Base-by-base conservation (phyloP, 2,329 filamentous ascomycete genomes). In the Pseudonectria buxi region DNA sequence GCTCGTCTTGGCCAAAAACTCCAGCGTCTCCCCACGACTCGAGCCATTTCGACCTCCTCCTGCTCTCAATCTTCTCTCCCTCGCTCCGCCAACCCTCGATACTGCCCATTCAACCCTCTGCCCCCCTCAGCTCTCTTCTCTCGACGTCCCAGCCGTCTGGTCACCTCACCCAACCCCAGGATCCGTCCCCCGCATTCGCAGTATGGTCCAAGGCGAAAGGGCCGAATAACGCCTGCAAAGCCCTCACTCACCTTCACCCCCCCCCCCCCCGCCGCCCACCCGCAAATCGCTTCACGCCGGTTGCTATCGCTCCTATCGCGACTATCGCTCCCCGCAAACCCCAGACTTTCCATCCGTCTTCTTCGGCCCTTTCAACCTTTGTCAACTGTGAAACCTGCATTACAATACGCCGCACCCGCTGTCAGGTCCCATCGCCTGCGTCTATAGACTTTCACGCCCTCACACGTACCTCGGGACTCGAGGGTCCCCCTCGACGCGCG, bases 161-260 rank as follows among this genome's bases (percentile, higher is more conserved):
- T 36, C 14, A 27, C 30, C 10, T 36, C 14, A 27, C 30, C 10
- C 28, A 36, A 34, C 38, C 38, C 39, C 28, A 47, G 40, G 40
- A 39, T 42, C 53, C 55, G 18, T 22, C 18, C 18, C 18, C 18
- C 18, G 18, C 18, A 22, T 22, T 55, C 56, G 54, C 56, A 51
- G 52, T 51, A 48, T 51, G 54, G 47, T 55, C 43, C 51, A 53
- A 52, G 47, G 47, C 45, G 46, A 58, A 60, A 60, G 57, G 57
- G 55, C 57, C 57, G 57, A 59, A 59, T 60, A 58, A 52, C 50
- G 49, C 47, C 55, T 57, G 56, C 53, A 54, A 22, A 47, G 48
- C 40, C 46, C 45, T 39, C 48, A 44, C 46, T 41, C 36, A 44
- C 33, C 37, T 38, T 40, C 28, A 47, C 39, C 33, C 47, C 41